phyloP scores from a whole-genome alignment of 257 asterid genomes.

The Solanum stenotomum region DNA sequence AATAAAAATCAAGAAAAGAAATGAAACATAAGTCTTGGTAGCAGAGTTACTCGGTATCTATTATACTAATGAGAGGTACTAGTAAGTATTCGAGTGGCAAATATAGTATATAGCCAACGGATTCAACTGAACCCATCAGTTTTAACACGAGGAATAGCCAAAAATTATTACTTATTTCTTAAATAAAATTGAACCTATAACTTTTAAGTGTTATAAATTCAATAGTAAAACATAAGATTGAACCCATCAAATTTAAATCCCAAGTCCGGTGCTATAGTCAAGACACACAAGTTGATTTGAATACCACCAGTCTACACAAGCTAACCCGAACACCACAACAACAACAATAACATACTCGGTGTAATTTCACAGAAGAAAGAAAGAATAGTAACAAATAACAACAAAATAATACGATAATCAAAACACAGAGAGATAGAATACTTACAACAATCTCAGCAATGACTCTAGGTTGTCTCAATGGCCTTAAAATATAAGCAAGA shows the following conservation, averaged over 20 bases:
- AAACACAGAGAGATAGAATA: background rate
- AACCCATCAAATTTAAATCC: background rate
- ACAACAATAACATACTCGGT: background rate
- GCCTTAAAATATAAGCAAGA: conserved; percentile 53
- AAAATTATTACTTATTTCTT: background rate
- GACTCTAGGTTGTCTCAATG: conserved; percentile 73
- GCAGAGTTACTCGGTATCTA: background rate
- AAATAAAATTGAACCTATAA: background rate
- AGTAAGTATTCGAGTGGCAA: background rate
- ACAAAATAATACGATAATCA: background rate
- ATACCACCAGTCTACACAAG: background rate
- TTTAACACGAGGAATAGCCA: background rate
- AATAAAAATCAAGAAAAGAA: background rate
- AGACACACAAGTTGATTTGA: background rate
- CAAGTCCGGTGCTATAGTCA: background rate
- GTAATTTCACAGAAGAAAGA: background rate
- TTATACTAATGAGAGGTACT: background rate
- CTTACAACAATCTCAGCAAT: conserved; percentile 74
- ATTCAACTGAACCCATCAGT: background rate
- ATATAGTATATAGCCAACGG: background rate
- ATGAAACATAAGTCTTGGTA: background rate
- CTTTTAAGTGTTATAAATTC: background rate
- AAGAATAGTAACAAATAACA: background rate
- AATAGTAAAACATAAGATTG: background rate
- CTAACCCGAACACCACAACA: background rate